phyloP scores from a whole-genome alignment of 2,329 filamentous ascomycete genomes.

The Cercospora sp. region DNA sequence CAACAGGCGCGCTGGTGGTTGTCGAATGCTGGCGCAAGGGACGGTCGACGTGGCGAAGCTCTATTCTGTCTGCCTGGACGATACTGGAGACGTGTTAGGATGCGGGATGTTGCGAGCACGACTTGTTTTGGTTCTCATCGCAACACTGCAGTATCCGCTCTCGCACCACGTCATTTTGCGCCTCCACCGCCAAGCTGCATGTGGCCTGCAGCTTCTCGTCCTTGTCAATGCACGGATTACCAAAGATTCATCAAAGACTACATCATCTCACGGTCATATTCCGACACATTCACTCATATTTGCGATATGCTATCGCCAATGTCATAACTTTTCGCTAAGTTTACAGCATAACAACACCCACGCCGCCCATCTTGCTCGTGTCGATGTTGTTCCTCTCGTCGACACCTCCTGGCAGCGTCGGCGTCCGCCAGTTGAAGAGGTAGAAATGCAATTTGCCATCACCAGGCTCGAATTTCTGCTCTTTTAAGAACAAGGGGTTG shows the following conservation, averaged over 20 bases:
- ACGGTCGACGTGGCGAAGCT: neutral
- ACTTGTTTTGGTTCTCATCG: neutral
- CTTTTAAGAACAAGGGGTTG: constrained; percentile 87
- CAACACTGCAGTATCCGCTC: neutral
- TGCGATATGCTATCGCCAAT: neutral
- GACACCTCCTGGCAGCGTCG: constrained; percentile 81
- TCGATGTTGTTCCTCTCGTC: constrained; percentile 77
- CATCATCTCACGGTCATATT: neutral
- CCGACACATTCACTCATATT: neutral
- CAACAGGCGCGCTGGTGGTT: neutral
- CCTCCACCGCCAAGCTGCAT: neutral
- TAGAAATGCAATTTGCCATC: constrained; percentile 97
- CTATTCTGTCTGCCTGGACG: neutral
- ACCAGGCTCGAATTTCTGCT: constrained; percentile 91
- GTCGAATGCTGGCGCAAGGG: constrained; percentile 7
- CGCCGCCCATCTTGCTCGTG: constrained; percentile 74
- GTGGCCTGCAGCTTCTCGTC: neutral
- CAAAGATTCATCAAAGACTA: neutral
- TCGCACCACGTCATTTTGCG: neutral
- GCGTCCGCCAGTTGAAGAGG: constrained; percentile 92
- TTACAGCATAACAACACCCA: constrained; percentile 83
- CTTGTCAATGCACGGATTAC: neutral
- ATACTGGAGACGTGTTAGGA: neutral
- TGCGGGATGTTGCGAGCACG: neutral
- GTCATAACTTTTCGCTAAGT: constrained; percentile 1